Percentiles rank a stretch among this genome's conserved stretches.
Evolutionary conservation across 441 rosid genomes (phyloP).

Genomic region (Populus hybrid): DNA sequence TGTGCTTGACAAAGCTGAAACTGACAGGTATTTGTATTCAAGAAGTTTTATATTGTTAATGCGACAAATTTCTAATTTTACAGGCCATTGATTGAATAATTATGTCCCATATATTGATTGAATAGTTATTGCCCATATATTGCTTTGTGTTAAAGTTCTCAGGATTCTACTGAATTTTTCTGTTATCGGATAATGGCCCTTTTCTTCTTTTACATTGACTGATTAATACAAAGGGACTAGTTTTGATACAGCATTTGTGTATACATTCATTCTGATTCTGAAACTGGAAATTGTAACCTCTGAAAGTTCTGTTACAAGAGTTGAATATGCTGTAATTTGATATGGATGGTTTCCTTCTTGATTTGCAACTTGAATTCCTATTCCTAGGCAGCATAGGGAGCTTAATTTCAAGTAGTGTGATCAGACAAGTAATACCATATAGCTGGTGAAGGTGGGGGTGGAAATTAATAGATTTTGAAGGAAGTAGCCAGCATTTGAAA

Average conservation of each 20-base stretch:
- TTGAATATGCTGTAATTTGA: no score
- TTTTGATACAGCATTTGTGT: not conserved
- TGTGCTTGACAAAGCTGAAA: no score
- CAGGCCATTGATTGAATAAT: not conserved
- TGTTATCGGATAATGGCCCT: no score
- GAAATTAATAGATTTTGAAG: not conserved
- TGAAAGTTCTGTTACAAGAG: not conserved
- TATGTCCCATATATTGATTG: no score
- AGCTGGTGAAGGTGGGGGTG: not conserved
- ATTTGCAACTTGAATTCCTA: no score
- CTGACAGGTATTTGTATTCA: no score
- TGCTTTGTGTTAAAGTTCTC: not conserved
- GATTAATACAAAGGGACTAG: not conserved
- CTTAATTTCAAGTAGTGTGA: not conserved
- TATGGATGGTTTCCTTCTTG: no score
- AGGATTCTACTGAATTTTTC: not conserved
- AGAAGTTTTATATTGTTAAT: not conserved
- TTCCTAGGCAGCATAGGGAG: not conserved
- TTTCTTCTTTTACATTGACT: no score
- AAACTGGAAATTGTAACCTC: not conserved
- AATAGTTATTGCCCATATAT: no score
- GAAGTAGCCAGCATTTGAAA: not conserved
- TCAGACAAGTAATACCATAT: not conserved
- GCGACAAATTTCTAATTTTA: not conserved
- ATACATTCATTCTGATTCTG: not conserved